Evolutionary conservation across 2,329 filamentous ascomycete genomes (phyloP), one percentile per base, ranked within the genome.

Genomic region (Sclerotinia sclerotiorum): DNA sequence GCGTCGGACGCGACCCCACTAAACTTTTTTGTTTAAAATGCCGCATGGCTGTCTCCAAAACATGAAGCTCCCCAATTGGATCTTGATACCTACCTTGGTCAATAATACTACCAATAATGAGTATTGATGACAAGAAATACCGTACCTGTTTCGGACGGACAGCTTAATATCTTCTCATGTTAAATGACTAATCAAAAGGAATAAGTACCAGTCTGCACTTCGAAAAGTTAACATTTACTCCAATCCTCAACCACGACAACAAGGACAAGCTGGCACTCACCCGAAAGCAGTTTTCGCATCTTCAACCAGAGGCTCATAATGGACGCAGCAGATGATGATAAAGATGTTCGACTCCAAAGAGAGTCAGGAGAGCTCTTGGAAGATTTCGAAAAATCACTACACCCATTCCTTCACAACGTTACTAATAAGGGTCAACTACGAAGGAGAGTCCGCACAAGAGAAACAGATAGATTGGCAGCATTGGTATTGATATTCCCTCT

Each of bases 301-400:
- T 27, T n/a, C 48, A 17, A 35, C 21, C 39, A 42, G 15, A 52
- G 27, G 8, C 49, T 51, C 21, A 71, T 13, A 48, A 89, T 90
- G 87, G 88, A 90, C 72, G 85, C 82, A 24, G 77, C 83, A 46
- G 87, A 89, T 55, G 81, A 84, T 42, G 88, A 90, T 62, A 77
- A 82, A 68, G 88, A 90, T 73, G 80, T 88, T 67, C 84, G 87
- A 77, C 83, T 90, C 67, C 86, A 89, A 72, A 86, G 84, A 73
- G 80, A 84, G 67, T 88, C 88, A 2, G 80, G 79, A 11, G 86
- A 88, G 69, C 81, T 90, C 69, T 81, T 90, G 24, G 79, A 79
- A 63, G 86, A 89, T 71, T 84, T 90, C 73, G 82, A 87, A 76
- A 78, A 78, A 65, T 84, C 83, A 6, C 78, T 90, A 4, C 78